phyloP scores from a whole-genome alignment of 2,329 filamentous ascomycete genomes.

The Colletotrichum cereale region DNA sequence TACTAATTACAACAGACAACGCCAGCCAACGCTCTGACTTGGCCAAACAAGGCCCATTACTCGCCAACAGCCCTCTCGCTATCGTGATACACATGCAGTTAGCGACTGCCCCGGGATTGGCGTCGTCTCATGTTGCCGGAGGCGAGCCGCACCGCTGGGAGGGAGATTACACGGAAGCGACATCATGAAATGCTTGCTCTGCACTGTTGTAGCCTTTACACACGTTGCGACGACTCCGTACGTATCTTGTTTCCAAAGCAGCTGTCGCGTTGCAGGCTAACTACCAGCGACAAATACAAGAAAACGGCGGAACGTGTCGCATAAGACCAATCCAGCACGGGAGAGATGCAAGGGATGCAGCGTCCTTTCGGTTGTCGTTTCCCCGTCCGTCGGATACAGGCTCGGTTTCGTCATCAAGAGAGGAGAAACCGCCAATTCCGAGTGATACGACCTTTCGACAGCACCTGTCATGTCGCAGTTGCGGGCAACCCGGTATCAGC shows the following conservation, averaged over 20 bases:
- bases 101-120: conserved; percentile 11
- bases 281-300: not conserved
- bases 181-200: not conserved
- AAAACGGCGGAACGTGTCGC: not conserved
- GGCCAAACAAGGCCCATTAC: conserved; percentile 4
- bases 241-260: not conserved
- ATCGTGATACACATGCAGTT: conserved; percentile 7
- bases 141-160: conserved; percentile 25
- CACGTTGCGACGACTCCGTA: not conserved
- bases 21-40: conserved; percentile 2
- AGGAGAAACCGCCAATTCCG: not conserved
- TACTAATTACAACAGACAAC: conserved; percentile 1
- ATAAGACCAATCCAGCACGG: not conserved
- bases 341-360: conserved; percentile 1
- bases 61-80: not conserved
- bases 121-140: conserved; percentile 19
- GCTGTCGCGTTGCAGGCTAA: not conserved
- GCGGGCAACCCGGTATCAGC: conserved; percentile 8
- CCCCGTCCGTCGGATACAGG: conserved; percentile 11
- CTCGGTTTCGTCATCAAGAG: not conserved
- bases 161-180: not conserved
- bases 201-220: not conserved
- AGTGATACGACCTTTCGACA: not conserved
- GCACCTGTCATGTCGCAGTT: not conserved
- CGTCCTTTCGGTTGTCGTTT: not conserved